Base-by-base conservation (phyloP, 2,329 filamentous ascomycete genomes). In the Neospermospora avenae region DNA sequence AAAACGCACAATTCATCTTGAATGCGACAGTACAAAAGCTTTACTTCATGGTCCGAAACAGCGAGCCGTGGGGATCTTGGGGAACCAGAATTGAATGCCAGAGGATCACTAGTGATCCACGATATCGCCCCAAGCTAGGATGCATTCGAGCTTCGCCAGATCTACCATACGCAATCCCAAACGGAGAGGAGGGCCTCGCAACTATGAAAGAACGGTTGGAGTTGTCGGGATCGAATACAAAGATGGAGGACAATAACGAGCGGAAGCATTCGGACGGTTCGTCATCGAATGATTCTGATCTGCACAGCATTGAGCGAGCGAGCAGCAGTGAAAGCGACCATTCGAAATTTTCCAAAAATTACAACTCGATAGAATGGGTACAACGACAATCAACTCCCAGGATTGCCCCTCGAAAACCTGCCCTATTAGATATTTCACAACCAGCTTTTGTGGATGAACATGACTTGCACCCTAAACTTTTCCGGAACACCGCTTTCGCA, bases 21-120 rank as follows among this genome's bases (percentile, higher is more conserved):
- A 84, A 86, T 60, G 83, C 83, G 58, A 86, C 84, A 18, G 82
- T 86, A 1, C 84, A 86, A 71, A 87, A 87, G 73, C 78, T 87
- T 24, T 87, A 87, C 71, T 77, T 78, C 56, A 87, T 87, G 84
- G 80, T 87, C 48, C 78, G 82, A 63, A 82, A 77, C 61, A 75
- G 77, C 20, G 82, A 86, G 67, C 69, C 76, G 3, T 87, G 84
- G 84, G n/a, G 81, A 84, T 13, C 75, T 86, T 16, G 83, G 81
- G n/a, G 83, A 86, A 67, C 84, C 84, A 3, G 83, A 85, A 63
- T 74, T 86, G 65, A 87, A 87, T 70, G 83, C 85, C 63, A 77
- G 82, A 56, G 83, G 83, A 35, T 81, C 84, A 67, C 84, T 84
- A 3, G 80, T 87, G 24, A 84, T 87, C 56, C 84, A 87, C 74